Base-by-base conservation (phyloP, 768 basidiomycete species). In the Amanita pallidorosea region DNA sequence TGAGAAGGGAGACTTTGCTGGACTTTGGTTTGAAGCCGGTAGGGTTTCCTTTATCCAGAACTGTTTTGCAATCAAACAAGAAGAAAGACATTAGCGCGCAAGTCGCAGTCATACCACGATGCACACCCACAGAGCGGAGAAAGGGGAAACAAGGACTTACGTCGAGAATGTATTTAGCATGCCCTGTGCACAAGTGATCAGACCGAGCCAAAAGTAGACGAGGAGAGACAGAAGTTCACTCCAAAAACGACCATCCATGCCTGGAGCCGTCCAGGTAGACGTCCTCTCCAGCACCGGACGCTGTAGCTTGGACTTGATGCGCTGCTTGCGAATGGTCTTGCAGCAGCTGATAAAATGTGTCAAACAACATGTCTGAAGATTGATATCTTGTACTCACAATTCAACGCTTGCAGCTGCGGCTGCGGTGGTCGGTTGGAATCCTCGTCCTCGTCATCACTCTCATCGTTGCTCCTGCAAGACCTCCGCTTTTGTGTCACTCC, bases 251-350 rank as follows among this genome's bases (percentile, higher is more conserved):
- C 29, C 29, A 29, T 29, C 29, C 29, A 29, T 4, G 29, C 29
- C 9, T 29, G 29, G 29, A 29, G 9, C 4, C 29, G 8, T 9
- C 29, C 29, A 8, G 29, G 29, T 29, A 29, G 8, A 29, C 29
- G 29, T 29, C 29, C 29, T 29, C 29, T 3, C 2, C 8, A 2
- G 9, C 29, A 1, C 8, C 90, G 35, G 81, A 57, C 92, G 79
- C 57, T 89, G 75, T 74, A 93, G 88, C 73, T 92, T 88, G 22
- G 88, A 90, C 74, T 92, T 88, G 71, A 92, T 92, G 68, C 89
- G 87, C 72, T 91, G 88, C 63, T 82, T 81, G 64, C 89, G 87
- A 60, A 92, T 88, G 51, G 88, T 87, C 73, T 92, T 89, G 63
- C 89, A 85, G 67, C 88, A 88, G 42, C 77, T 76, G 57, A 37